Evolutionary conservation across 169 alveolate species (phyloP), one percentile per base, ranked within the genome.

Genomic region (Plasmodium gallinaceum): DNA sequence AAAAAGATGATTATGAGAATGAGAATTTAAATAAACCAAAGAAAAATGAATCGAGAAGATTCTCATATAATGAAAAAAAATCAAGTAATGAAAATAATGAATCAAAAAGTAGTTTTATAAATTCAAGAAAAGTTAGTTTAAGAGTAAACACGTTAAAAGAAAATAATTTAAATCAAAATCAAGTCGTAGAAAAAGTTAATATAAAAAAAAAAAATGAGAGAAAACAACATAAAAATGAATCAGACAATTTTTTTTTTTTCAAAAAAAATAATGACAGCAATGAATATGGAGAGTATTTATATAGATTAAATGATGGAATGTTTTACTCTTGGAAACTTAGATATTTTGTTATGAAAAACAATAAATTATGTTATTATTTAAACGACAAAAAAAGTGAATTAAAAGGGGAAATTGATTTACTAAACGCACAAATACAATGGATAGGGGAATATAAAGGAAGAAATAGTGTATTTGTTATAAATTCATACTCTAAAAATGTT

Each of bases 401-500:
- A 14, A 88, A 88, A 74, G 93, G 64, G 10, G 83, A 90, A 42
- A 73, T 92, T 20, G 24, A 52, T 43, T 48, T 93, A 42, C 22
- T 76, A 22, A 70, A 88, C 61, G 86, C 94, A 0, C 78, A 93
- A 61, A 68, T 88, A 51, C 80, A 68, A 10, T 92, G 95, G 93
- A 88, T 92, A 9, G 96, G 95, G n/a, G 88, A 92, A 22, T 92
- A 92, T 80, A 88, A 87, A 86, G 89, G 93, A 42, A 87, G 96
- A 39, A 62, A 78, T 37, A 60, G 72, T 54, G 93, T 92, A 7
- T 87, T 93, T 58, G 61, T 93, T 16, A 22, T 68, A 2, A 83
- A 87, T 12, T 78, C 94, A 9, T 6, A 61, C 18, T 26, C 83
- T 54, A 73, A 92, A 85, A 85, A 76, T 46, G 74, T 52, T 26